Percentiles rank a stretch among this genome's conserved stretches.
These are phyloP conservation scores for Thielaviopsis ethacetica DNA, from an alignment of 2,329 filamentous ascomycete genomes.

Conservation along the genomic window DNA sequence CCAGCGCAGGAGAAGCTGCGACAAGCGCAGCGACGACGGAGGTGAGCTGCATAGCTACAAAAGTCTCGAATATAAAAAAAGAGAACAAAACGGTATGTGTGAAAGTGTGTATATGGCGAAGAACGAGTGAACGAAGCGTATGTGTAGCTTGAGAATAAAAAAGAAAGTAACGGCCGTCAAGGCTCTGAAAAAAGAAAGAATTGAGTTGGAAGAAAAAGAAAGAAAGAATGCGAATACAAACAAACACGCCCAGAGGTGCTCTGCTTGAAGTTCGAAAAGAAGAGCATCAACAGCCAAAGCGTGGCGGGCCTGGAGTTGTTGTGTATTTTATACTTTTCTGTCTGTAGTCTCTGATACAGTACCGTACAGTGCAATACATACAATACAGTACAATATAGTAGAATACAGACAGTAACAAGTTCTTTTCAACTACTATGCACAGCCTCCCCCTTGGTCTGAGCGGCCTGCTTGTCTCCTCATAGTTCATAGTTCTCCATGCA, in stretches of 20 bases:
- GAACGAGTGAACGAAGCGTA: not conserved
- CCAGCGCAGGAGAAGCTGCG: not conserved
- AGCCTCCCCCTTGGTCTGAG: too few relatives aligned
- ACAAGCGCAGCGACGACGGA: not conserved
- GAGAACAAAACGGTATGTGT: too few relatives aligned
- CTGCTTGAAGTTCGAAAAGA: not conserved
- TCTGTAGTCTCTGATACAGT: too few relatives aligned
- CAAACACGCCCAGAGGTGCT: not conserved
- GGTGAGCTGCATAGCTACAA: not conserved
- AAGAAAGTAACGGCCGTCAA: not conserved
- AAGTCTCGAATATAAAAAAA: too few relatives aligned
- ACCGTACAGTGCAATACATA: too few relatives aligned
- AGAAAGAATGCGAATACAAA: not conserved
- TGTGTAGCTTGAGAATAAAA: not conserved
- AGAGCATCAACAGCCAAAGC: not conserved
- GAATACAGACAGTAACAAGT: too few relatives aligned
- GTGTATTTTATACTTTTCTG: not conserved
- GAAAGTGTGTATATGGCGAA: too few relatives aligned
- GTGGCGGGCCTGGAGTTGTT: not conserved
- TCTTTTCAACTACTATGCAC: too few relatives aligned
- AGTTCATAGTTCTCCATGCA: too few relatives aligned
- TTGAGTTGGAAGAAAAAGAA: not conserved
- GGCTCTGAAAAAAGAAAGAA: not conserved
- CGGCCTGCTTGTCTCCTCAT: too few relatives aligned
- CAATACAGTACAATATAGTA: too few relatives aligned